Conservation (phyloP, 805 yeast species). For the Wickerhamomyces alni region DNA sequence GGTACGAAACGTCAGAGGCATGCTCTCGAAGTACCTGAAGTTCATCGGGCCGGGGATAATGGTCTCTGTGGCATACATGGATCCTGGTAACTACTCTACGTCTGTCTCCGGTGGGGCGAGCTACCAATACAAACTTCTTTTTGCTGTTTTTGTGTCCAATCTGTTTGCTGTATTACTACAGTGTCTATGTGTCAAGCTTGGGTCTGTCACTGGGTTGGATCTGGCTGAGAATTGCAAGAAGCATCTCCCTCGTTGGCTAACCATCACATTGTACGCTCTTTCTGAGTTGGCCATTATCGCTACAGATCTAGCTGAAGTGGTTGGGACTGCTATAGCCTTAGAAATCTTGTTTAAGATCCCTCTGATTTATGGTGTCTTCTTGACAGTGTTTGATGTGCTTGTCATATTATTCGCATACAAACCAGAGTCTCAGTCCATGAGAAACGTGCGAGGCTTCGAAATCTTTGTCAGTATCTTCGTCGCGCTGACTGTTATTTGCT, state of each 20-base stretch:
- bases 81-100: conserved; percentile 81
- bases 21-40: conserved; percentile 41
- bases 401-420: conserved; percentile 72
- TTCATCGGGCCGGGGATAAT: conserved; percentile 78
- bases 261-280: conserved; percentile 53
- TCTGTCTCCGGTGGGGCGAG: conserved; percentile 77
- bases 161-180: conserved; percentile 70
- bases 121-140: conserved; percentile 61
- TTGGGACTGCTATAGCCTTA: conserved; percentile 85
- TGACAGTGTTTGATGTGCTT: conserved; percentile 79
- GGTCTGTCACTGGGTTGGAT: conserved; percentile 75
- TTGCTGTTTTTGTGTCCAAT: conserved; percentile 61
- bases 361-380: conserved; percentile 62
- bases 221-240: conserved; percentile 71
- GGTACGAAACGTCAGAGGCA: conserved; percentile 1
- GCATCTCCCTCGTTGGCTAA: conserved; percentile 57
- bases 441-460: conserved; percentile 73
- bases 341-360: conserved; percentile 75
- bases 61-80: conserved; percentile 78
- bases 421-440: conserved; percentile 69
- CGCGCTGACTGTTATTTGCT: conserved; percentile 68
- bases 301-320: conserved; percentile 91
- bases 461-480: conserved; percentile 67
- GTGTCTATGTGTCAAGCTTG: conserved; percentile 64
- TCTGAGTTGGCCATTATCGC: conserved; percentile 89